These are phyloP conservation scores for Phytopythium boreale DNA, from an alignment of 352 stramenopile species.

Conservation along the genomic window DNA sequence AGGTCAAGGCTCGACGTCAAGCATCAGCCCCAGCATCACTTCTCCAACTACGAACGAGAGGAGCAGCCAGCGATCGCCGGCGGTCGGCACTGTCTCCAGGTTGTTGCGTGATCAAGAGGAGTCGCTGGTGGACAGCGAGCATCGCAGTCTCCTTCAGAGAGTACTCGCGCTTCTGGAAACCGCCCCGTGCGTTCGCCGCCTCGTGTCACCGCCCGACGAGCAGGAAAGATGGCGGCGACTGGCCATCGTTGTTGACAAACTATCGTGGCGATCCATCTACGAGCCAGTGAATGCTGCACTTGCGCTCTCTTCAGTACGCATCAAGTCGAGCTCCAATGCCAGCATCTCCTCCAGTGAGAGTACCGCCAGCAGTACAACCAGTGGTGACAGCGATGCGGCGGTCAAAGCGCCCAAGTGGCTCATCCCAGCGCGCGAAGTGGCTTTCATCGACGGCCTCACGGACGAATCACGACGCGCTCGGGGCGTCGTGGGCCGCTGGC, in stretches of 20 bases:
- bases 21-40: not conserved
- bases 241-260: not conserved
- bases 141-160: not conserved
- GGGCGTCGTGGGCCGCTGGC: not conserved
- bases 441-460: not conserved
- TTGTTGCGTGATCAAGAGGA: not conserved
- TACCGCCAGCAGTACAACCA: not conserved
- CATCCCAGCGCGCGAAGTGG: conserved; percentile 2
- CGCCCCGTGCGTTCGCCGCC: not conserved
- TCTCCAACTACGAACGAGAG: not conserved
- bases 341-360: not conserved
- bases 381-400: not conserved
- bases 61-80: not conserved
- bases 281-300: not conserved
- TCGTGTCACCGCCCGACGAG: not conserved
- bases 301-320: not conserved
- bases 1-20: not conserved
- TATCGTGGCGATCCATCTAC: conserved; percentile 1
- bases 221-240: conserved; percentile 2
- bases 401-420: not conserved
- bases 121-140: not conserved
- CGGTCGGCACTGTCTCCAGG: not conserved
- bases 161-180: not conserved
- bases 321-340: not conserved
- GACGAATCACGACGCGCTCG: not conserved